Evolutionary conservation across 148 eudicot genomes (phyloP), one percentile per base, ranked within the genome.

Genomic region (Tetragonia tetragonoides): DNA sequence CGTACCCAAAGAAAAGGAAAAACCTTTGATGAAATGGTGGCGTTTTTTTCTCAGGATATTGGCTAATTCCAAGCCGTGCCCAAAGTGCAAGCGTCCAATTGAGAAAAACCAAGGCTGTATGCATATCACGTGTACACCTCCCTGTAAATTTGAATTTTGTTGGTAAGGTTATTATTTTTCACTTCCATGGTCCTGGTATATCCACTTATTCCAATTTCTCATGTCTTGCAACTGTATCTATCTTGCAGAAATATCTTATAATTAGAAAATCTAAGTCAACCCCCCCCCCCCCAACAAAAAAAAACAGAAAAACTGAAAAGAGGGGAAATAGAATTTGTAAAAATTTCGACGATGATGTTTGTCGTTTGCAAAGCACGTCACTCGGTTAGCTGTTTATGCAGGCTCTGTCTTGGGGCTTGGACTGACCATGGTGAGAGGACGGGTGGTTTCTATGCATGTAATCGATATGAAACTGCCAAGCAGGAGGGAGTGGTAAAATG

Each of bases 31-130:
- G 68, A 74, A 53, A 42, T 28, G 68, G 56, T 71, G 41, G 10
- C 77, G 37, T 76, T 65, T 75, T 23, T 41, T 37, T 66, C 49
- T 64, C 81, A 93, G 97, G 95, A 91, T 93, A 84, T 84, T 93
- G 72, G 97, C 97, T 24, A 91, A 93, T 79, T 91, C 95, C 79
- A 93, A 93, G 84, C 93, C 93, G 74, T 93, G 97, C 82, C 97
- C 97, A n/a, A 93, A 91, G 85, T 93, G 97, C 89, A 93, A 91
- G 84, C 90, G 95, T n/a, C 95, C 97, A 56, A 93, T 93, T 80
- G 95, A 93, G 85, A 93, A 93, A 83, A 93, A 91, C 66, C 97
- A 91, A 83, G 97, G 97, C 68, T 93, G 97, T 84, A 93, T 93
- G 97, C 97, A 93, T 83, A 89, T 93, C 40, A 93, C 97, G 44